These are phyloP conservation scores for Diphasiastrum complanatum DNA, from an alignment of 83 land plant species.

Conservation along the genomic window DNA sequence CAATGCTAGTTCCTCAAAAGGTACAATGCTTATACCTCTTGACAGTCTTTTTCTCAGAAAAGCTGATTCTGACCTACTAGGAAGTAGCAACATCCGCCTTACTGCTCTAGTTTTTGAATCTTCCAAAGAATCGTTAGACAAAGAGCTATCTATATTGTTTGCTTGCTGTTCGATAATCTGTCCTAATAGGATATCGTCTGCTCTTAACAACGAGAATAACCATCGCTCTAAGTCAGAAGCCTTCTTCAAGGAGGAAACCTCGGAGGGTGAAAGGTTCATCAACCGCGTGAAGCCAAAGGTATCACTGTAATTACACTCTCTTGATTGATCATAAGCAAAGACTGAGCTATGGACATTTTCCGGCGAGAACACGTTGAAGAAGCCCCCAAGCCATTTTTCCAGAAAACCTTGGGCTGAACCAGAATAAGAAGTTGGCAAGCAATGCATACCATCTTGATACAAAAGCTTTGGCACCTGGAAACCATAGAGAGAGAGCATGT, in stretches of 20 bases:
- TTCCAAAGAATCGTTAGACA: conserved; percentile 12
- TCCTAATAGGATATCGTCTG: conserved; percentile 40
- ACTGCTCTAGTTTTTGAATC: conserved; percentile 62
- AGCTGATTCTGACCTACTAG: conserved; percentile 43
- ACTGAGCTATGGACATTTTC: conserved; percentile 53
- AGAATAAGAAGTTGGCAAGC: conserved; percentile 37
- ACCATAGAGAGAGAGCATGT: not conserved
- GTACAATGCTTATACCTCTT: conserved; percentile 45
- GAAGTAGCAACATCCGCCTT: conserved; percentile 62
- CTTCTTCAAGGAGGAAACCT: conserved; percentile 58
- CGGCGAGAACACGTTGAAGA: conserved; percentile 58
- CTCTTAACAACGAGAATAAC: conserved; percentile 46
- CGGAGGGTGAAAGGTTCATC: conserved; percentile 66
- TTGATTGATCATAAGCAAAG: conserved; percentile 17
- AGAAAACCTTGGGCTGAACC: conserved; percentile 37
- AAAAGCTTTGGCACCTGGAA: conserved; percentile 81
- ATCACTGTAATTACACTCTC: conserved; percentile 34
- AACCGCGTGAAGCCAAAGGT: conserved; percentile 79
- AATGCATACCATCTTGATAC: conserved; percentile 47
- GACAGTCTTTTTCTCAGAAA: conserved; percentile 42
- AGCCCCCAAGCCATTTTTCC: conserved; percentile 41
- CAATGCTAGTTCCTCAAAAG: conserved; percentile 60
- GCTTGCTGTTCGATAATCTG: conserved; percentile 21
- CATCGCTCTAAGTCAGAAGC: conserved; percentile 56
- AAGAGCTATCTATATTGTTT: conserved; percentile 35